Percentiles rank a stretch among this genome's conserved stretches.
Evolutionary conservation across 768 basidiomycete genomes (phyloP).

Genomic region (Tubosaeta brunneosetosa): DNA sequence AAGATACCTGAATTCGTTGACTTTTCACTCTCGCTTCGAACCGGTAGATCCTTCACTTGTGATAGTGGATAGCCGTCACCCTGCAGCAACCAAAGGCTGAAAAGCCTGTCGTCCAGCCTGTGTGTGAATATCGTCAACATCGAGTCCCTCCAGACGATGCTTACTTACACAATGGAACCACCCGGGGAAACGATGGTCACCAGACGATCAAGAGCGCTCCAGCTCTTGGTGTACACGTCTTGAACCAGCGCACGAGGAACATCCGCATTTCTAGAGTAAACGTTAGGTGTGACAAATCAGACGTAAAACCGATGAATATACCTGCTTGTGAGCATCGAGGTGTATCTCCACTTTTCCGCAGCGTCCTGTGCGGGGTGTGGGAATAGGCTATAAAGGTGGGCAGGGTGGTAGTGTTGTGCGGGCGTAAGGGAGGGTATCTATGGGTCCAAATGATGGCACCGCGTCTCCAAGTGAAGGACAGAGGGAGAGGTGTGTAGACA

Average conservation of each 20-base stretch:
- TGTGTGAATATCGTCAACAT: background rate
- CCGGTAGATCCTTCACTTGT: constrained; percentile 77
- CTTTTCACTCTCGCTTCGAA: constrained; percentile 87
- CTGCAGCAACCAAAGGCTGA: constrained; percentile 85
- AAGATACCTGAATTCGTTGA: constrained; percentile 83
- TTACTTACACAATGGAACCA: constrained; percentile 75
- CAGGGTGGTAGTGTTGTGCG: constrained; percentile 69
- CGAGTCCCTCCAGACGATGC: constrained; percentile 2
- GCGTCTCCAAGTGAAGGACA: too few species aligned
- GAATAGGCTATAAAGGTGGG: constrained; percentile 76
- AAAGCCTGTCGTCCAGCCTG: constrained; percentile 90
- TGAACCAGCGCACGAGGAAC: constrained; percentile 79
- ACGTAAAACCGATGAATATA: constrained; percentile 24
- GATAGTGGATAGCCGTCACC: constrained; percentile 70
- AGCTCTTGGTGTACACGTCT: constrained; percentile 90
- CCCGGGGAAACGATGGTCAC: constrained; percentile 89
- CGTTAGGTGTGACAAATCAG: background rate
- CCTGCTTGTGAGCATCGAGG: constrained; percentile 69
- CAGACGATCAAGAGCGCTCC: constrained; percentile 86
- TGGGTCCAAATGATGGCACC: constrained; percentile 73
- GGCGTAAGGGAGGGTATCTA: constrained; percentile 75
- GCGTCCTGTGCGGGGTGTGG: constrained; percentile 72
- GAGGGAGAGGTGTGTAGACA: constrained; percentile 74
- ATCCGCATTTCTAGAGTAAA: constrained; percentile 63
- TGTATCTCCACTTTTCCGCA: constrained; percentile 67